Base-by-base conservation (phyloP, 2,329 filamentous ascomycete genomes). In the Penicillium sp. region DNA sequence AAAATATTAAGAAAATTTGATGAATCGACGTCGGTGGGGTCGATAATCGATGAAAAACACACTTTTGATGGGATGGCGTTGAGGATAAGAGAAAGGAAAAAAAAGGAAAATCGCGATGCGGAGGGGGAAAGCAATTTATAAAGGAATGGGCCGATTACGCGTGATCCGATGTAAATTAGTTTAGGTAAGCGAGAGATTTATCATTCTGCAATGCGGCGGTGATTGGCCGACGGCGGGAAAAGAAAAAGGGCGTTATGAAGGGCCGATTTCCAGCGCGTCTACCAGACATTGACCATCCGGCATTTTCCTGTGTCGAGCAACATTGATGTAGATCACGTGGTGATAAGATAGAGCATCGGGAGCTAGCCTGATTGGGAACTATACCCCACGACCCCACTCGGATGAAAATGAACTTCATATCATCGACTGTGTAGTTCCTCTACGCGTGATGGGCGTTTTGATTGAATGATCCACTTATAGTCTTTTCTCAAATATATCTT, bases 161-260 rank as follows among this genome's bases (percentile, higher is more conserved):
- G 59, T 62, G 63, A 65, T 63, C 61, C 63, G 46, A 55, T 35
- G 58, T 59, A 58, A 59, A 11, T 23, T 30, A 19, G 43, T 43
- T 65, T 65, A 65, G 49, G 57, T 66, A 66, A 69, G 63, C 58
- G 55, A 55, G 46, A 43, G 46, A 39, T 51, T 58, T 61, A 45
- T 42, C 58, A 65, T 65, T 65, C 60, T 63, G 62, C 62, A 61
- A 61, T 56, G 61, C 59, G 50, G 56, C 47, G 61, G 53, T 74
- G 66, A 70, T 73, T 74, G 71, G 69, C 62, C 63, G 64, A 58
- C 51, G 51, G 61, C 50, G 58, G 58, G 44, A 55, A 57, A 60
- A 57, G 46, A 66, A 72, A 75, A 71, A 64, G 67, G 59, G 59
- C 47, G 70, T 74, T 74, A 72, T 71, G 70, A 73, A 70, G 62